Conservation (phyloP, 148 eudicot species). For the Rhododendron griersonianum region DNA sequence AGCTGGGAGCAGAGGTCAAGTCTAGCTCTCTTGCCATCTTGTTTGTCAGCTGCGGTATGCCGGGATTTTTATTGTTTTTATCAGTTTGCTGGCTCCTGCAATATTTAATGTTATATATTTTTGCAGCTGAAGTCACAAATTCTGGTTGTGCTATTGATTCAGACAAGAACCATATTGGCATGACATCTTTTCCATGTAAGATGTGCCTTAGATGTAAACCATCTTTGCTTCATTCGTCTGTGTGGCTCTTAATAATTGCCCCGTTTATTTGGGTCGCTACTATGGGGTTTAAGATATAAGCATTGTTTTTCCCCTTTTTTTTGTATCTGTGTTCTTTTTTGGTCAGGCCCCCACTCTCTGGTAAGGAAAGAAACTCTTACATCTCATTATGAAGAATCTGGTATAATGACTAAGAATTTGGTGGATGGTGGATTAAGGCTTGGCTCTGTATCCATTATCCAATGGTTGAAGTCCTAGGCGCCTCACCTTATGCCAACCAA, state of each 20-base stretch:
- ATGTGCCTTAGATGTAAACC: constrained; percentile 4
- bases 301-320: neutral
- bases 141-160: constrained; percentile 29
- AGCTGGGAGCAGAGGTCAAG: constrained; percentile 64
- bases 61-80: neutral
- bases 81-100: neutral
- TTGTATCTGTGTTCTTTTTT: neutral
- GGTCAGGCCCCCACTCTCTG: neutral
- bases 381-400: neutral
- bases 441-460: neutral
- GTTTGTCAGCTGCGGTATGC: constrained; percentile 81
- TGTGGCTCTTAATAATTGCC: neutral
- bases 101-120: constrained; percentile 1
- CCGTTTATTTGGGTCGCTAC: neutral
- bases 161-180: constrained; percentile 36
- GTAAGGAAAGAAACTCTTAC: neutral
- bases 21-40: constrained; percentile 64
- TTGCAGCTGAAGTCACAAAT: constrained; percentile 41
- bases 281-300: neutral
- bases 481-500: neutral
- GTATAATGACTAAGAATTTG: neutral
- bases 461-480: neutral
- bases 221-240: neutral
- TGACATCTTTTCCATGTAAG: constrained; percentile 60
- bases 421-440: neutral